These are phyloP conservation scores for Wickerhamomyces queroliae DNA, from an alignment of 805 yeast species.

Conservation along the genomic window DNA sequence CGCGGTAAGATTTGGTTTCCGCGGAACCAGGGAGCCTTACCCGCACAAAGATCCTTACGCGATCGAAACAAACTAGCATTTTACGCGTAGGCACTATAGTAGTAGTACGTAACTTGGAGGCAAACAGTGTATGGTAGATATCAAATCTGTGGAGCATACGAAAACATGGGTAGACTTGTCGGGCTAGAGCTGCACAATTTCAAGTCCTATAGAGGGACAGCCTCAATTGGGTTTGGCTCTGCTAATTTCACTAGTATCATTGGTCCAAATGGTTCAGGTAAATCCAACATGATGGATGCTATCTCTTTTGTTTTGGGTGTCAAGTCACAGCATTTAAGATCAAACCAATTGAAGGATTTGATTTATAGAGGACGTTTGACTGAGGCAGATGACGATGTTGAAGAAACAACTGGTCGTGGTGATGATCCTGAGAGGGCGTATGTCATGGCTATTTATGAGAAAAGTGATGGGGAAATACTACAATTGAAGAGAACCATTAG, in stretches of 20 bases:
- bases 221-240: constrained; percentile 76
- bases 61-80: not conserved
- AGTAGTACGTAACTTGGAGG: not conserved
- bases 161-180: constrained; percentile 70
- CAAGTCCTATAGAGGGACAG: constrained; percentile 82
- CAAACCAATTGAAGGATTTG: constrained; percentile 66
- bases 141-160: not conserved
- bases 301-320: constrained; percentile 92
- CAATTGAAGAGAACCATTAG: constrained; percentile 60
- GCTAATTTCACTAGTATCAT: constrained; percentile 83
- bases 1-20: no score
- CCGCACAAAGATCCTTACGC: no score
- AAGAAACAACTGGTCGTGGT: constrained; percentile 15
- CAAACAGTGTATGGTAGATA: not conserved
- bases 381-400: constrained; percentile 20
- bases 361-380: constrained; percentile 67
- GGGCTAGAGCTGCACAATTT: constrained; percentile 80
- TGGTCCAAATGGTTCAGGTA: constrained; percentile 99
- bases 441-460: constrained; percentile 74
- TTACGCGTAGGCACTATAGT: not conserved
- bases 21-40: no score
- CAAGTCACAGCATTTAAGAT: constrained; percentile 67
- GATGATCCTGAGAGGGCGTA: constrained; percentile 45
- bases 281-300: constrained; percentile 97
- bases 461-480: constrained; percentile 49